Base-by-base conservation (phyloP, 2,329 filamentous ascomycete species). In the Pseudocercospora eumusae region DNA sequence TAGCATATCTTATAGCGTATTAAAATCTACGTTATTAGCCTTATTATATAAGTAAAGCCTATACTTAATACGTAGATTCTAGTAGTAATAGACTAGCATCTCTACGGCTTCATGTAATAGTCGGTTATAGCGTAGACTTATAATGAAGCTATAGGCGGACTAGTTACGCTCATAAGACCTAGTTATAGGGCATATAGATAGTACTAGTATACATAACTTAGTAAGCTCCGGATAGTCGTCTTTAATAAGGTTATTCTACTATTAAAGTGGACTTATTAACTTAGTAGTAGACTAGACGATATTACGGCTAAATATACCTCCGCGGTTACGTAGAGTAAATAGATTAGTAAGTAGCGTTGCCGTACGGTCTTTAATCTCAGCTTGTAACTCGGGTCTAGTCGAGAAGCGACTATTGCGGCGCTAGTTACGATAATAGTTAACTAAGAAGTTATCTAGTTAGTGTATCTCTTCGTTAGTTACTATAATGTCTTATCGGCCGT, bases 121-220 rank as follows among this genome's bases (percentile, higher is more conserved):
- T 27, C 21, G 21, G 18, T 50, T 50, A 50, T 23, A 23, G 15
- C 21, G 13, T 5, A 50, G 47, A 13, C 21, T 50, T 20, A 20
- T 20, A 8, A 50, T 50, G 25, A 50, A 50, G 21, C n/a, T 27
- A 27, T 50, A 50, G 11, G 47, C n/a, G n/a, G 47, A 50, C 47
- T 50, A 50, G 47, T 50, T 50, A 20, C 47, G 15, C 21, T 50
- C 21, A 4, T 3, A 3, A 27, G 21, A 1, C 1, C 47, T 23
- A 20, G 21, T 50, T 50, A 50, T 50, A 25, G 25, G 47, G 5
- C 6, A 18, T 3, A 50, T 50, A 25, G 25, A 50, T 50, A 50
- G 21, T 15, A 21, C 20, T 50, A 50, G 47, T 50, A 50, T 44
- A 44, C n/a, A 44, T 15, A 44, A 9, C 1, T 4, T n/a, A 4